Evolutionary conservation across 2,329 filamentous ascomycete genomes (phyloP).

Genomic region (Tolypocladium ovalisporum): DNA sequence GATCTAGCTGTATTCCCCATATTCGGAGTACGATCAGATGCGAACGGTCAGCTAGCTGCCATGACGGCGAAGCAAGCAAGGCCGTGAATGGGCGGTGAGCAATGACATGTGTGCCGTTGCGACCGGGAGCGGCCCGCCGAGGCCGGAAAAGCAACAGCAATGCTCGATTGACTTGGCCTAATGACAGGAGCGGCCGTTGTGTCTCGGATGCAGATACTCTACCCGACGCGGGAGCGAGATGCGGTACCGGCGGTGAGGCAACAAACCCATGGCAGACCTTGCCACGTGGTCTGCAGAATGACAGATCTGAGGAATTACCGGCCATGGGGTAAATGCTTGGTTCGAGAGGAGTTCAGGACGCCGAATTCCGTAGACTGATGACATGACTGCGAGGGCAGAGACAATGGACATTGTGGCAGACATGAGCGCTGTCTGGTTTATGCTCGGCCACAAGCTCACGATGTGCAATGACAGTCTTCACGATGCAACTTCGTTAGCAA

Average conservation of each 20-base stretch:
- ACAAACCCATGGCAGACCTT: background rate
- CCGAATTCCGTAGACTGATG: no score
- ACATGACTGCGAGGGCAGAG: no score
- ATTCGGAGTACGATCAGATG: background rate
- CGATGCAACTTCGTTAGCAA: no score
- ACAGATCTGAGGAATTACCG: no score
- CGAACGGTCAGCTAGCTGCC: no score
- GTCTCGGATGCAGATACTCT: background rate
- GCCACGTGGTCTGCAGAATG: background rate
- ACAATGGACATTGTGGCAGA: no score
- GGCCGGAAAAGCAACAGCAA: background rate
- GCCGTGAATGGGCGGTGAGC: background rate
- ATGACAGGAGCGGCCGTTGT: background rate
- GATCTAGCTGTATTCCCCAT: background rate
- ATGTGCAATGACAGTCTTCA: no score
- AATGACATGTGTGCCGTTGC: background rate
- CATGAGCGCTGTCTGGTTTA: no score
- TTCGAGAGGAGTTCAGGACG: no score
- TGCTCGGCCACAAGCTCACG: no score
- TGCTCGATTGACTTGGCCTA: background rate
- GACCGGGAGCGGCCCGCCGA: background rate
- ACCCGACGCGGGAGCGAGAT: background rate
- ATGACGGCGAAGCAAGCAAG: background rate
- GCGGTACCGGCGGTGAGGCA: background rate
- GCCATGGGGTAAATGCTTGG: no score